phyloP scores from a whole-genome alignment of 2,329 filamentous ascomycete species.

The Mycocentrospora acerina region DNA sequence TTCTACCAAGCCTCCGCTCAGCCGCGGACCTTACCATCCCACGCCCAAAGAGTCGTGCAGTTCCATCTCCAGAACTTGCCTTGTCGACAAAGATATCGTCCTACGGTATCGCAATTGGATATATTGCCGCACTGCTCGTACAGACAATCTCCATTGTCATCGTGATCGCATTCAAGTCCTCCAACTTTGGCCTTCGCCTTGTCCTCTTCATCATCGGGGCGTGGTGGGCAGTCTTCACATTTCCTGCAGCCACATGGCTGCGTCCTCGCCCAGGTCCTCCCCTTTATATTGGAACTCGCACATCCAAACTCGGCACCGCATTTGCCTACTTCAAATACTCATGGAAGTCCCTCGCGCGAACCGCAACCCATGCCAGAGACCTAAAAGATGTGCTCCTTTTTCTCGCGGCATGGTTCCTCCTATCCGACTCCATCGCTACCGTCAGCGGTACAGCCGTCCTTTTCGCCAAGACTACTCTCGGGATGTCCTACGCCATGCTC shows the following conservation, averaged over 20 bases:
- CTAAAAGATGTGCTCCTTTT: conserved; percentile 76
- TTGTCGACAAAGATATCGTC: conserved; percentile 90
- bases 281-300: conserved; percentile 34
- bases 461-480: conserved; percentile 89
- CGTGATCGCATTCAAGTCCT: conserved; percentile 62
- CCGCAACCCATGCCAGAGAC: conserved; percentile 70
- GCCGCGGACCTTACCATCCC: conserved; percentile 33
- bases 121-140: conserved; percentile 80
- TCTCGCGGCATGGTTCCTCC: conserved; percentile 86
- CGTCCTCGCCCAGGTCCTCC: conserved; percentile 87
- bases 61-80: conserved; percentile 67
- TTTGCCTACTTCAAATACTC: conserved; percentile 75
- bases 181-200: conserved; percentile 81
- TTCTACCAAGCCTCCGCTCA: conserved; percentile 34
- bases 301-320: conserved; percentile 53
- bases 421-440: conserved; percentile 92
- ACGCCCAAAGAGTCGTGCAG: conserved; percentile 28
- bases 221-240: conserved; percentile 93
- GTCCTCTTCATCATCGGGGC: conserved; percentile 83
- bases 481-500: conserved; percentile 84
- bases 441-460: conserved; percentile 92
- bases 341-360: conserved; percentile 84
- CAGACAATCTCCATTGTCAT: conserved; percentile 80
- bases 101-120: conserved; percentile 90
- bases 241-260: conserved; percentile 85